Conservation (phyloP, 2,329 filamentous ascomycete genomes). For the Clarireedia homoeocarpa region DNA sequence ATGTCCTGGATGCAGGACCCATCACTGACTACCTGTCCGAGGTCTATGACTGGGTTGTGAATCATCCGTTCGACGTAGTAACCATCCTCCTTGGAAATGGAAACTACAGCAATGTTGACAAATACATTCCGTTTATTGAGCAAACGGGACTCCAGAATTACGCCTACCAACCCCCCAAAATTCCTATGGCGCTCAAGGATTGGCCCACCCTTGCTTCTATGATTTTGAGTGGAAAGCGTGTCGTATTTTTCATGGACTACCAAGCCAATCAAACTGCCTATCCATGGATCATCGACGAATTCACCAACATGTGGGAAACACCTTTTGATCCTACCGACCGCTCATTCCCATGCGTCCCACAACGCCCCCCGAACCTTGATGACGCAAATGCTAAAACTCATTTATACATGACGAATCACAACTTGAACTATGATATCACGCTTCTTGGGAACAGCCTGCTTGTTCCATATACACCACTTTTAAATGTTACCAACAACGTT, state of each 20-base stretch:
- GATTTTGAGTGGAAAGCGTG: constrained; percentile 62
- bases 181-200: constrained; percentile 63
- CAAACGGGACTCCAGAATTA: constrained; percentile 64
- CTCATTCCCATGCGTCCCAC: constrained; percentile 67
- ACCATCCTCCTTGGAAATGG: constrained; percentile 81
- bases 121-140: constrained; percentile 62
- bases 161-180: constrained; percentile 62
- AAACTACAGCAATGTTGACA: constrained; percentile 56
- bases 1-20: constrained; percentile 72
- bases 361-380: constrained; percentile 64
- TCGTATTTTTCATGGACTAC: constrained; percentile 81
- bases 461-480: constrained; percentile 61
- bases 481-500: constrained; percentile 66
- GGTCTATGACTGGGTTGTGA: constrained; percentile 64
- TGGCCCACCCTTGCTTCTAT: constrained; percentile 80
- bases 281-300: constrained; percentile 83
- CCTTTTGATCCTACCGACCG: constrained; percentile 55
- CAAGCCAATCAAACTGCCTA: constrained; percentile 65
- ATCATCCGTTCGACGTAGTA: constrained; percentile 78
- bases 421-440: constrained; percentile 71
- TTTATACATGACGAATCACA: constrained; percentile 84
- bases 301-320: constrained; percentile 84
- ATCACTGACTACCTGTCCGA: constrained; percentile 64
- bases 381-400: constrained; percentile 46
- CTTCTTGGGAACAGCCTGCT: constrained; percentile 56